Evolutionary conservation across 2,329 filamentous ascomycete genomes (phyloP), one percentile per base, ranked within the genome.

Genomic region (Phialemonium atrogriseum): DNA sequence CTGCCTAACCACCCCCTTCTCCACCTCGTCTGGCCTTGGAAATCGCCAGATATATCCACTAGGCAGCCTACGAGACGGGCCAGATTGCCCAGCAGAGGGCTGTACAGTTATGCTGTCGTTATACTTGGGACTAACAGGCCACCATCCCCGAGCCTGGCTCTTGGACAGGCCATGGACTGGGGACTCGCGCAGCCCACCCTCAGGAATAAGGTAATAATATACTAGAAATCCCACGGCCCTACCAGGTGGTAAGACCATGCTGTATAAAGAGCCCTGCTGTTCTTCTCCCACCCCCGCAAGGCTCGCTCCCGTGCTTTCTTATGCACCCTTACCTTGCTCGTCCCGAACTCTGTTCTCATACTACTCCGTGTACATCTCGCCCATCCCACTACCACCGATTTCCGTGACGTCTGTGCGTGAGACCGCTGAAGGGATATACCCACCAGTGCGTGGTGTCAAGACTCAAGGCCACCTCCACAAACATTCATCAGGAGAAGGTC

Each of bases 31-130:
- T 10, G 28, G 20, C 19, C 17, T n/a, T 24, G 28, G 10, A 26
- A 30, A 30, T 30, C 15, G 28, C 20, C 28, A 30, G 28, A 30
- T 30, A 10, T 12, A 12, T 11, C 28, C 27, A 22, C 19, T 15
- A 14, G 15, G 17, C 28, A 7, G 21, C 15, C 16, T 30, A 21
- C 21, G 19, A 14, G 24, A 30, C 28, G 24, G 28, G 13, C 28
- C 28, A 30, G 28, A 28, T 28, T 28, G 14, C 15, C 27, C 27
- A 7, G 17, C 27, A 13, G 27, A 13, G 13, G 21, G 27, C 27
- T 28, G 27, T 17, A 28, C 9, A 20, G 15, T 28, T 16, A 15
- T 7, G 10, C 16, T 18, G 5, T 12, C 20, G 27, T 9, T 18
- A 27, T 15, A 15, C 6, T 5, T 15, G 18, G 14, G 18, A 3